Base-by-base conservation (phyloP, 106 monocot species). In the Apostasia ramifera region DNA sequence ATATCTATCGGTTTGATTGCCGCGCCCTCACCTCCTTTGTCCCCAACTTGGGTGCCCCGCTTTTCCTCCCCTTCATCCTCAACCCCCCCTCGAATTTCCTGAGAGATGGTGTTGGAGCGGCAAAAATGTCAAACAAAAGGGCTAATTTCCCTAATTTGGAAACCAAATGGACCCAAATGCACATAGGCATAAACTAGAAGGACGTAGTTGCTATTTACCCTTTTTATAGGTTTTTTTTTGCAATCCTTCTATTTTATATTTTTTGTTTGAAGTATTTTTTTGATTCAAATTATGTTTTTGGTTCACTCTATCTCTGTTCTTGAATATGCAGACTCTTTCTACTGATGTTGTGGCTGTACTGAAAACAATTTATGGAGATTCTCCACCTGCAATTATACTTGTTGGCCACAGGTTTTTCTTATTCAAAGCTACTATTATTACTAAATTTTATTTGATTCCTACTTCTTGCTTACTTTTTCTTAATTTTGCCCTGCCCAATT, bases 331-430 rank as follows among this genome's bases (percentile, higher is more conserved):
- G 97, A 98, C 97, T 55, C 71, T 98, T 15, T 79, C 81, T 71
- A 80, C 72, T 80, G 97, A 98, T 85, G 92, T 87, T 68, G 74
- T 93, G 76, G 79, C 87, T 75, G 92, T 98, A 72, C 61, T 98
- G 72, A 87, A 81, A 79, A 67, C 79, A 42, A 81, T 92, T 83
- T 98, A 93, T 74, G 89, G 92, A 71, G 87, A 90, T 76, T 87
- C 97, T 64, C 85, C 97, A 49, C 97, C 97, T 62, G 92, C 97
- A 47, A 87, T 93, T 74, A 77, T 98, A 70, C 85, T 98, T 74
- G 87, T 87, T 73, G 97, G 97, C 68, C 97, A 98, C 92, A 98
- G 97, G 97, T 98, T 72, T 50, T 73, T 57, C 42, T 12, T 46
- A 65, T 8, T 48, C 26, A 48, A 3, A 47, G 13, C 47, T 65